These are phyloP conservation scores for Liriodendron chinense DNA, from an alignment of 164 flowering plant genomes.

Conservation along the genomic window DNA sequence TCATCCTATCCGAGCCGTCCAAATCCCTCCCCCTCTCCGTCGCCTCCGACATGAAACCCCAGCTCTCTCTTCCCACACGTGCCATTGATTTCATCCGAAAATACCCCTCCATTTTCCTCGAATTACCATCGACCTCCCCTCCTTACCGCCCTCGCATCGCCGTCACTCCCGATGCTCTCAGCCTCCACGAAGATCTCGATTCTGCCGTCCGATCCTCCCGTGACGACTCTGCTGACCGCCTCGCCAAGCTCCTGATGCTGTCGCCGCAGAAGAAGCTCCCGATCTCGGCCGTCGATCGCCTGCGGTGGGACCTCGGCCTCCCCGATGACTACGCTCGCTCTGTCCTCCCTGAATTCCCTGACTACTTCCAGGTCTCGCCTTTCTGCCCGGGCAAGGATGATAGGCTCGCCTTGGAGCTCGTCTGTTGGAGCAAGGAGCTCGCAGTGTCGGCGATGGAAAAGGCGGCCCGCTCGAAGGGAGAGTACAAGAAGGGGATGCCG, in stretches of 20 bases:
- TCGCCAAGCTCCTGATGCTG: conserved; percentile 76
- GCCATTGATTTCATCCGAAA: conserved; percentile 63
- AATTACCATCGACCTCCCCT: conserved; percentile 40
- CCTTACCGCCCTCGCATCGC: conserved; percentile 61
- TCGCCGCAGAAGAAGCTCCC: conserved; percentile 48
- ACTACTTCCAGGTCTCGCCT: conserved; percentile 59
- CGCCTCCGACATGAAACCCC: conserved; percentile 41
- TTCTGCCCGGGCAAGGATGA: conserved; percentile 7
- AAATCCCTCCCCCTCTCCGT: conserved; percentile 64
- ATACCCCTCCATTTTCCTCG: conserved; percentile 70
- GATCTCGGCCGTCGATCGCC: conserved; percentile 39
- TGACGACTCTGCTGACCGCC: conserved; percentile 54
- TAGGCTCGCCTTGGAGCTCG: conserved; percentile 57
- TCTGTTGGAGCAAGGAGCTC: conserved; percentile 67
- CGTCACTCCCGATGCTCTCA: conserved; percentile 54
- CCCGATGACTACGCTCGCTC: conserved; percentile 53
- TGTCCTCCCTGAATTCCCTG: conserved; percentile 70
- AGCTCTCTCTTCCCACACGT: conserved; percentile 53
- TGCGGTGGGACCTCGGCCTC: conserved; percentile 83
- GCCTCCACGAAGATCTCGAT: conserved; percentile 59
- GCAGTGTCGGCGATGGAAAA: conserved; percentile 62
- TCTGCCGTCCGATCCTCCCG: conserved; percentile 37
- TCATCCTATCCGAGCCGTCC: conserved; percentile 72
- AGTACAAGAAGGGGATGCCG: conserved; percentile 39
- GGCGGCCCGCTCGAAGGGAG: conserved; percentile 19